Evolutionary conservation across 164 flowering plant genomes (phyloP), one percentile per base, ranked within the genome.

Genomic region (Tinospora cordifolia): DNA sequence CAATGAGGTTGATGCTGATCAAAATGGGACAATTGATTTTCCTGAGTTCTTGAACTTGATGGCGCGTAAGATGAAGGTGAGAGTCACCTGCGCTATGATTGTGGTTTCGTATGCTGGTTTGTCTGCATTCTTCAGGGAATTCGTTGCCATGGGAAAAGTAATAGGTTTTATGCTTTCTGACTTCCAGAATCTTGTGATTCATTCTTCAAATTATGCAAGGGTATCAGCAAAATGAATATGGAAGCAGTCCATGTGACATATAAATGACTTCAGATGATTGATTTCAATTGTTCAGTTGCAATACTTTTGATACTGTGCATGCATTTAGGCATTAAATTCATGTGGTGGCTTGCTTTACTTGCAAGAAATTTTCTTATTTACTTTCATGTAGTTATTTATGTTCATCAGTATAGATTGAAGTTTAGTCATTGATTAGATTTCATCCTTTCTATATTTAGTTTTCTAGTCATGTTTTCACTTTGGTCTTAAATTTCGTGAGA

Each of bases 11-110:
- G 84, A 81, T 70, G 84, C 84, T 67, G 84, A 81, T 58, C 73
- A 69, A 26, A 81, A 81, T 72, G 84, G 84, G 38, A 81, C 84
- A 12, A 81, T 79, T 62, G 84, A 81, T 36, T 82, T 82, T 73
- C 80, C 83, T 0, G 84, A 82, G 78, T 82, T 82, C 69, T 73
- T 82, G 67, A 82, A 82, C 69, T 54, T 82, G 75, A 82, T 82
- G 84, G 83, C 84, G 17, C 66, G 84, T 30, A 82, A 82, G 63
- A 82, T 82, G 84, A 80, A 82, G 79, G 82, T 69, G 63, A 57
- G 69, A 36, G 14, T 60, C 26, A 8, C 36, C 63, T 60, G 34
- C 15, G 25, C 60, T 19, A 30, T 54, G n/a, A n/a, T 3, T 25
- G n/a, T 44, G 58, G 60, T 54, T 54, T 54, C 59, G n/a, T 8